phyloP scores from a whole-genome alignment of 805 yeast genomes.

The baker's yeast (Saccharomyces cerevisiae) region DNA sequence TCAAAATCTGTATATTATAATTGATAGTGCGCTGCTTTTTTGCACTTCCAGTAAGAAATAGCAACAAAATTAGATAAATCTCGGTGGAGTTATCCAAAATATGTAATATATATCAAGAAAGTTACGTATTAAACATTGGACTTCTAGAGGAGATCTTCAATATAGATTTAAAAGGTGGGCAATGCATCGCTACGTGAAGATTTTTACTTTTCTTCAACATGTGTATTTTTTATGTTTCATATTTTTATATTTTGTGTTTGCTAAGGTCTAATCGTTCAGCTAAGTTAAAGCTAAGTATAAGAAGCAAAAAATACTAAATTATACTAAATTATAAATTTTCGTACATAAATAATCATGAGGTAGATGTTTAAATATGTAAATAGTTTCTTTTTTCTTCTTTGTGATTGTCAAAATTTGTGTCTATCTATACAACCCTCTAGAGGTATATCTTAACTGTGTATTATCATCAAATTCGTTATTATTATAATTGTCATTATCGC shows the following conservation, averaged over 20 bases:
- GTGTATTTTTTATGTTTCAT: neutral
- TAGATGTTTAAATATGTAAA: neutral
- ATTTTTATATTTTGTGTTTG: neutral
- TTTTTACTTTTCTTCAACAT: neutral
- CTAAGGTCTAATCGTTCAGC: neutral
- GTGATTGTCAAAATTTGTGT: neutral
- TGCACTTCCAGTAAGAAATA: too few species aligned
- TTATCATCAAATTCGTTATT: neutral
- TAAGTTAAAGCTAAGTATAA: neutral
- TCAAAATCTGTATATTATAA: neutral
- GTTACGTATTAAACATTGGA: neutral
- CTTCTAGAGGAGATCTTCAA: neutral
- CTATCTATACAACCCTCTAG: neutral
- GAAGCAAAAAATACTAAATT: neutral
- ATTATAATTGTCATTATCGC: constrained; percentile 8
- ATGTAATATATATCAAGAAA: neutral
- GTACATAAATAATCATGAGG: neutral
- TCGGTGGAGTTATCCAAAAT: neutral
- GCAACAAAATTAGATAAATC: neutral
- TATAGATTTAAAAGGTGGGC: neutral
- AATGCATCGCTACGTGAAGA: neutral
- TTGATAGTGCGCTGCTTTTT: neutral
- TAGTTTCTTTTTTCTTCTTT: neutral
- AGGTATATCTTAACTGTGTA: neutral
- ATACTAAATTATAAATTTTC: neutral